A percentile compares a stretch with the other conserved stretches of the same genome.
These are phyloP conservation scores for Ensete glaucum DNA, from an alignment of 176 grass and related monocot genomes.

Conservation along the genomic window DNA sequence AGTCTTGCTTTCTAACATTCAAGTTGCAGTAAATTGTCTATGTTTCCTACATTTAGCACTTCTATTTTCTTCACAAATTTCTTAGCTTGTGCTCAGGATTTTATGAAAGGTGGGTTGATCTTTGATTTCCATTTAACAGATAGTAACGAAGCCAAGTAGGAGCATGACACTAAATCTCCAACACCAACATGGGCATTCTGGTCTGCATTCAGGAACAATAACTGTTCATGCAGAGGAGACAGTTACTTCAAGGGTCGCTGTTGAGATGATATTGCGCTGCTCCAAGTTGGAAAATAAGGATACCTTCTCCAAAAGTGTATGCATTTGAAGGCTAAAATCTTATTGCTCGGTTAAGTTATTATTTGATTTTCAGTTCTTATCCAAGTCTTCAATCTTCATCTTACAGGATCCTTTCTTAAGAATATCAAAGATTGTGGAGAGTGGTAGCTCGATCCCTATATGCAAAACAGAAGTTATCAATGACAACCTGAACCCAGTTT, in stretches of 20 bases:
- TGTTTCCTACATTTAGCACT: not conserved
- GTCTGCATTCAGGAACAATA: conserved; percentile 43
- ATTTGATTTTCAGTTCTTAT: not conserved
- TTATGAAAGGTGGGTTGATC: conserved; percentile 5
- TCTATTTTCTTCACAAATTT: not conserved
- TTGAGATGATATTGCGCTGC: conserved; percentile 60
- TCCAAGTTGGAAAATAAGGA: conserved; percentile 73
- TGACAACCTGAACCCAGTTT: conserved; percentile 73
- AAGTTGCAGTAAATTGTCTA: not conserved
- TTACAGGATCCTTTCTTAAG: conserved; percentile 83
- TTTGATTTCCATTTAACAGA: conserved; percentile 37
- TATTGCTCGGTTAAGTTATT: not conserved
- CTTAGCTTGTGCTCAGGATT: not conserved
- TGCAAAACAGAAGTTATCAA: conserved; percentile 83
- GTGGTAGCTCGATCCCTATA: conserved; percentile 50
- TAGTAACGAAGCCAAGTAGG: conserved; percentile 64
- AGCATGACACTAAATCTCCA: conserved; percentile 57
- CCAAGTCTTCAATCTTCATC: conserved; percentile 20
- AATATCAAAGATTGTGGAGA: conserved; percentile 75
- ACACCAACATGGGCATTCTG: conserved; percentile 20
- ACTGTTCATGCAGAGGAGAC: conserved; percentile 77
- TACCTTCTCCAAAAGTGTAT: conserved; percentile 87
- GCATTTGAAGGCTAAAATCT: conserved; percentile 6
- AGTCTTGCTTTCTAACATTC: not conserved
- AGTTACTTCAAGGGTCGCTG: conserved; percentile 51